Evolutionary conservation across 2,329 filamentous ascomycete genomes (phyloP).

Genomic region (Colletotrichum melonis): DNA sequence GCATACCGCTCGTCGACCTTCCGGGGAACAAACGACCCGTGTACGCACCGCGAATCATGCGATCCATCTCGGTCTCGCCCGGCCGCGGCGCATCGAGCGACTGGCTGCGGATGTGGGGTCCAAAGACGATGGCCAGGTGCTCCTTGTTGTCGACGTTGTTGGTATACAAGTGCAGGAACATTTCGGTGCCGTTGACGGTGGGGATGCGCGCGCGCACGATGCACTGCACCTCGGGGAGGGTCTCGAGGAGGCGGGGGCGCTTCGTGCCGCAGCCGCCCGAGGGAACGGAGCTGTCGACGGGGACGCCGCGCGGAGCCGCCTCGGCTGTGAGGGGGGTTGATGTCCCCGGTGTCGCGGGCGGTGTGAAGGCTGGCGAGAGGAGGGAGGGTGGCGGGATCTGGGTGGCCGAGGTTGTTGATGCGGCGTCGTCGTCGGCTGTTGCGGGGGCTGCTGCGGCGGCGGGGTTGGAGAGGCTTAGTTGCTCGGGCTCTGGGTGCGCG

Average conservation of each 20-base stretch:
- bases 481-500: conserved; percentile 27
- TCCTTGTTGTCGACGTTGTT: conserved; percentile 96
- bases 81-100: conserved; percentile 77
- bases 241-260: conserved; percentile 78
- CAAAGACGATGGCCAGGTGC: conserved; percentile 97
- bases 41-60: conserved; percentile 96
- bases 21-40: conserved; percentile 89
- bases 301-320: conserved; percentile 61
- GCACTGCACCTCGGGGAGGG: conserved; percentile 88
- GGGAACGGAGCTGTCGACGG: conserved; percentile 69
- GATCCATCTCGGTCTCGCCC: conserved; percentile 86
- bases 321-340: conserved; percentile 58
- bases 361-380: conserved; percentile 88
- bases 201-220: conserved; percentile 95
- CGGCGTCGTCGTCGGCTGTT: conserved; percentile 23
- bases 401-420: conserved; percentile 27
- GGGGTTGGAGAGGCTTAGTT: conserved; percentile 33
- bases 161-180: conserved; percentile 95
- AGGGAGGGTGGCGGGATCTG: conserved; percentile 71
- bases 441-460: conserved; percentile 21
- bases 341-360: conserved; percentile 72
- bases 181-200: conserved; percentile 90
- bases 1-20: conserved; percentile 78
- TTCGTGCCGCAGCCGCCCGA: conserved; percentile 71
- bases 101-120: conserved; percentile 81